phyloP scores from a whole-genome alignment of 83 land plant species.

The Picea abies region DNA sequence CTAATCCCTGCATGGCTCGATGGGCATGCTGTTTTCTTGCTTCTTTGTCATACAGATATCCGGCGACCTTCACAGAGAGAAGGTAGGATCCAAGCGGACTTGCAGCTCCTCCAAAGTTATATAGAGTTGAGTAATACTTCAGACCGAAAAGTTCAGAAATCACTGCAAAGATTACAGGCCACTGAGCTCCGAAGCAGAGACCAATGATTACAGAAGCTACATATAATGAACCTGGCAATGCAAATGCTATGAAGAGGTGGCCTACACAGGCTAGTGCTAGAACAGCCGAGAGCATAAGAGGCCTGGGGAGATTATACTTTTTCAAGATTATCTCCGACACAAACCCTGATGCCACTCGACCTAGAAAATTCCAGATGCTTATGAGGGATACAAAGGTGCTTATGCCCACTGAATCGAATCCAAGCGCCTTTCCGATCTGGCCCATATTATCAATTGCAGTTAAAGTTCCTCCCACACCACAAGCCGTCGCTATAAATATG shows the following conservation, averaged over 20 bases:
- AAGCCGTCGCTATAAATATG: too few relatives aligned
- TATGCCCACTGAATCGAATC: too few relatives aligned
- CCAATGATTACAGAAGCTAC: constrained; percentile 51
- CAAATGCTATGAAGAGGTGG: constrained; percentile 28
- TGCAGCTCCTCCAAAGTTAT: constrained; percentile 47
- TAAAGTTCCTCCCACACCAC: too few relatives aligned
- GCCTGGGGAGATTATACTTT: constrained; percentile 39
- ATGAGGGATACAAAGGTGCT: too few relatives aligned
- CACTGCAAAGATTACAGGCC: constrained; percentile 51
- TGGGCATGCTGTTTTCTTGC: too few relatives aligned
- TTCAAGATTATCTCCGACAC: constrained; percentile 42
- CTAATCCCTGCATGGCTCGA: too few relatives aligned
- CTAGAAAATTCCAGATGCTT: constrained; percentile 55
- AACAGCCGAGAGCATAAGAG: constrained; percentile 18
- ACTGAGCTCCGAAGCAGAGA: constrained; percentile 45
- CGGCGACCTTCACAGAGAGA: constrained; percentile 19
- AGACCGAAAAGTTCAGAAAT: constrained; percentile 71
- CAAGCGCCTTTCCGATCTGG: too few relatives aligned
- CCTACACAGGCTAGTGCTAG: constrained; percentile 27
- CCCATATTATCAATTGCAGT: too few relatives aligned
- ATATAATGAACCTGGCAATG: constrained; percentile 38
- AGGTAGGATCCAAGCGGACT: constrained; percentile 63
- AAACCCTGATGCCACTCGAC: constrained; percentile 62
- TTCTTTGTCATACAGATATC: too few relatives aligned
- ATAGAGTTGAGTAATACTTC: constrained; percentile 61